Conservation (phyloP, 2,329 filamentous ascomycete genomes). For the Sporothrix mexicana region DNA sequence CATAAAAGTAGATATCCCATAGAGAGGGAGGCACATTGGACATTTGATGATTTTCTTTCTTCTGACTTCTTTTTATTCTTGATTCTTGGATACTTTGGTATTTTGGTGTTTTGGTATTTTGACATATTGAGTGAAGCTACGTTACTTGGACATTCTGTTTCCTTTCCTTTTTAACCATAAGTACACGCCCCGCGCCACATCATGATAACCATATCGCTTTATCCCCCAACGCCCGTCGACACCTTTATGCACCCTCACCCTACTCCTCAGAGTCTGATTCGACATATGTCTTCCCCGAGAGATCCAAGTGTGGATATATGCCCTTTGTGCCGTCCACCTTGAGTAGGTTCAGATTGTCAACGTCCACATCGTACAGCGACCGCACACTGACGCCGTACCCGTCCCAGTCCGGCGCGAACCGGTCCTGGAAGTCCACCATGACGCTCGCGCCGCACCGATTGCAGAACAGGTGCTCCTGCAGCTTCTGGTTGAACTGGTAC, state of each 20-base stretch:
- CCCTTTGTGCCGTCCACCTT: slow-evolving; percentile 48
- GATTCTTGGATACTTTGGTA: too few relatives aligned
- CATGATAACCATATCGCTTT: not conserved
- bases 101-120: too few relatives aligned
- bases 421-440: slow-evolving; percentile 53
- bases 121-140: not conserved
- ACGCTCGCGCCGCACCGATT: slow-evolving; percentile 54
- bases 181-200: too few relatives aligned
- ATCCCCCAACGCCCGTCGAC: not conserved
- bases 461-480: slow-evolving; percentile 57
- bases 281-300: slow-evolving; percentile 46
- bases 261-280: slow-evolving; percentile 37
- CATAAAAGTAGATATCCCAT: slow-evolving; percentile 19
- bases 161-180: not conserved
- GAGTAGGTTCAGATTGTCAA: slow-evolving; percentile 47
- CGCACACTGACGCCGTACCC: slow-evolving; percentile 50
- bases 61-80: too few relatives aligned
- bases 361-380: slow-evolving; percentile 50
- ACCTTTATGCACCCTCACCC: not conserved
- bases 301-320: slow-evolving; percentile 46
- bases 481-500: slow-evolving; percentile 56
- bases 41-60: not conserved
- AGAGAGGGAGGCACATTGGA: not conserved
- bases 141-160: too few relatives aligned
- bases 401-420: slow-evolving; percentile 39